Base-by-base conservation (phyloP, 1,284 basidiomycete genomes). In the Irpex rosettiformis region DNA sequence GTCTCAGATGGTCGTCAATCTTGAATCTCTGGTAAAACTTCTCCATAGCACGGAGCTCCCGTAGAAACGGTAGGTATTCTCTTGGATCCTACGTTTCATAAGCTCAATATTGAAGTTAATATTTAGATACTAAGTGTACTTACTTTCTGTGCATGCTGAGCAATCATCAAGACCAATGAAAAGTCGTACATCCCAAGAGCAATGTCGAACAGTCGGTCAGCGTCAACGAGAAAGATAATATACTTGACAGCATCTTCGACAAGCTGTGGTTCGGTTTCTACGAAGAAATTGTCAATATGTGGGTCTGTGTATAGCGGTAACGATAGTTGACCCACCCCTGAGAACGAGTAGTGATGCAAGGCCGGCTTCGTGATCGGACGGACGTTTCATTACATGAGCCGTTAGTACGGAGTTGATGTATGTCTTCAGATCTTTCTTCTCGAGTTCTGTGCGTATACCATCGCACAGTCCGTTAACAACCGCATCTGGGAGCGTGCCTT, bases 181-280 rank as follows among this genome's bases (percentile, higher is more conserved):
- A 99, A 98, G 73, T 99, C 94, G 73, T 99, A 99, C 94, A 98
- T 98, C 24, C 97, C 96, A 24, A 99, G 81, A 1, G 97, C 97
- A 4, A 92, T 91, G 70, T 98, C 88, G 75, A 96, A 99, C 2
- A 99, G 81, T 62, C 83, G 84, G 67, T 99, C 88, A 0, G 95
- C 94, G 68, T 98, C 94, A 16, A 94, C 94, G 29, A 99, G 83
- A 80, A 98, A 99, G 71, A 99, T 97, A 72, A 99, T 91, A 69
- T 99, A 99, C 72, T 96, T 98, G 67, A 98, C 91, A 2, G 96
- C 96, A 58, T 98, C 95, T 69, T 98, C 94, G 3, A 97, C 93
- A 0, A 94, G 75, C 40, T 85, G 80, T 0, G 89, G 84, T 63
- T 93, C 83, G 7, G 78, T 79, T 25, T 85, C 93, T 94, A 65